Evolutionary conservation across 345 rosid species (phyloP).

Genomic region (Bretschneidera sinensis): DNA sequence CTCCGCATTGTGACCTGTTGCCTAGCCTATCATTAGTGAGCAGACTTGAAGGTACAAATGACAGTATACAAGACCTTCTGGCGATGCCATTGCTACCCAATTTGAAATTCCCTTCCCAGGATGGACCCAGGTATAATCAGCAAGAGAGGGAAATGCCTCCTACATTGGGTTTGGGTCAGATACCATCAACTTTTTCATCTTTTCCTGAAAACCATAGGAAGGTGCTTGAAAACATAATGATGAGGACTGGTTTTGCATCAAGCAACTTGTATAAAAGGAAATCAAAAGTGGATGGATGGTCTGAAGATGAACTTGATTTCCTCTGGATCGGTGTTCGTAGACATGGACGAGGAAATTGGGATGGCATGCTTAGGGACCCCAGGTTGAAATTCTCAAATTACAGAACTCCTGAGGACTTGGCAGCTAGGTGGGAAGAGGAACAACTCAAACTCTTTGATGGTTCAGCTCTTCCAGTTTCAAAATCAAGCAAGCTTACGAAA

Average conservation of each 20-base stretch:
- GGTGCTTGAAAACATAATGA: slow-evolving; percentile 91
- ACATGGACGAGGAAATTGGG: slow-evolving; percentile 95
- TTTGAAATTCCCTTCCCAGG: slow-evolving; percentile 66
- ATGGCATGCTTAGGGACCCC: slow-evolving; percentile 77
- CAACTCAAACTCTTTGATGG: slow-evolving; percentile 78
- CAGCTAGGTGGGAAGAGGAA: slow-evolving; percentile 94
- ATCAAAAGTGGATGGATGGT: slow-evolving; percentile 75
- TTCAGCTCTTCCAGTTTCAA: slow-evolving; percentile 40
- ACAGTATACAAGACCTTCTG: slow-evolving; percentile 60
- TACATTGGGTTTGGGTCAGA: slow-evolving; percentile 70
- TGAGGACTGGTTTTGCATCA: slow-evolving; percentile 78
- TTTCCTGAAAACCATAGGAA: slow-evolving; percentile 93
- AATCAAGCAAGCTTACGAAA: slow-evolving; percentile 44
- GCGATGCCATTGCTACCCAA: slow-evolving; percentile 67
- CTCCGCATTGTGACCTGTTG: slow-evolving; percentile 58
- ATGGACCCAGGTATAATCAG: slow-evolving; percentile 56
- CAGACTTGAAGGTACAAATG: slow-evolving; percentile 61
- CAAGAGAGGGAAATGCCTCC: slow-evolving; percentile 63
- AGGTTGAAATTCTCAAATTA: slow-evolving; percentile 77
- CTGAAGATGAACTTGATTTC: slow-evolving; percentile 98
- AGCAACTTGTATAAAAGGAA: slow-evolving; percentile 59
- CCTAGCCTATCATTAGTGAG: slow-evolving; percentile 73
- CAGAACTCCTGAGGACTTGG: slow-evolving; percentile 68
- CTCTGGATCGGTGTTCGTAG: slow-evolving; percentile 99
- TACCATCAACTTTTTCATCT: slow-evolving; percentile 48